phyloP scores from a whole-genome alignment of 2,329 filamentous ascomycete species.

The Aspergillus sp. region DNA sequence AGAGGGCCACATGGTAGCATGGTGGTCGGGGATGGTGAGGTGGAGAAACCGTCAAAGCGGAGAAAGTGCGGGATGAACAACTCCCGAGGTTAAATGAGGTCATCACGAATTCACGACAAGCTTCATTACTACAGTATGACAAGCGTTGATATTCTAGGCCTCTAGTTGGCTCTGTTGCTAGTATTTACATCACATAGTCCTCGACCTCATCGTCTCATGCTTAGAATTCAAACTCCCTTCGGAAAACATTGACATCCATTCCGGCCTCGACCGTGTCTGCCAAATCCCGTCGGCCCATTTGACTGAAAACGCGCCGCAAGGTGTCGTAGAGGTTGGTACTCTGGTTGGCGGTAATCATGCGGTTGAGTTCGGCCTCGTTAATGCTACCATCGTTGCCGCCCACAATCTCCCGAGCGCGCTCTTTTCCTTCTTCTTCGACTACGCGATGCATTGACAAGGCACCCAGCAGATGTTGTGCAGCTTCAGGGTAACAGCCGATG shows the following conservation, averaged over 20 bases:
- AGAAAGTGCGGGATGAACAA: conserved; percentile 9
- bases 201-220: background rate
- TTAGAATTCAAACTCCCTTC: conserved; percentile 85
- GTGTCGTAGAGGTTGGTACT: conserved; percentile 98
- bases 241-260: conserved; percentile 87
- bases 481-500: conserved; percentile 91
- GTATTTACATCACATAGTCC: conserved; percentile 9
- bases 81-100: conserved; percentile 11
- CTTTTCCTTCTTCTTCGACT: conserved; percentile 80
- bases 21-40: background rate
- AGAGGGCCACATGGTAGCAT: background rate
- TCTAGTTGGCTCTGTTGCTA: background rate
- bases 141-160: background rate
- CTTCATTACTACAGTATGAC: background rate
- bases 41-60: conserved; percentile 2
- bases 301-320: conserved; percentile 86
- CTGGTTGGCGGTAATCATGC: conserved; percentile 91
- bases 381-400: conserved; percentile 55
- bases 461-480: conserved; percentile 86
- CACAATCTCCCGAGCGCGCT: conserved; percentile 80
- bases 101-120: background rate
- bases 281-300: conserved; percentile 88
- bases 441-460: conserved; percentile 95
- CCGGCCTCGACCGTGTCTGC: conserved; percentile 83
- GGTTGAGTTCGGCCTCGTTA: conserved; percentile 73